Base-by-base conservation (phyloP, 192 early-diverging fungal genomes). In the Kappamyces sp. region DNA sequence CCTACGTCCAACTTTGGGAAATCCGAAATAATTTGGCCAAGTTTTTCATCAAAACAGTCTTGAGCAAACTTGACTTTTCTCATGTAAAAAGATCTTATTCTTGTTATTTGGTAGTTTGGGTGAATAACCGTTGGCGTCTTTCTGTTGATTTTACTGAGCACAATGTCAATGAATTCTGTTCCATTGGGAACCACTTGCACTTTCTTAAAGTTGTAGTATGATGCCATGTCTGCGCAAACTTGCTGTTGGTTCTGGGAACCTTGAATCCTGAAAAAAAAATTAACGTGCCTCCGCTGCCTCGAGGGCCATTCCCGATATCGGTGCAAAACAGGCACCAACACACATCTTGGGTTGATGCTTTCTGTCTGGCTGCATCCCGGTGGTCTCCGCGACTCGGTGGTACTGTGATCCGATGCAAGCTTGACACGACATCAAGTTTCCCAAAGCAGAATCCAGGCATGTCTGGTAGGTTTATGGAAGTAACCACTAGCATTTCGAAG, bases 41-140 rank as follows among this genome's bases (percentile, higher is more conserved):
- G 78, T 73, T 95, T 95, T 67, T 99, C 96, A 55, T 98, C 94
- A 66, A 99, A 99, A 54, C 73, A 76, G 48, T 80, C 76, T 74
- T 99, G 95, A 15, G 94, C 93, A 72, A 94, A 99, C 84, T 96
- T 96, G 72, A 98, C 94, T 70, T 99, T 99, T 66, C 96, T 87
- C 93, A 97, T 98, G 67, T 99, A 99, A 68, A 99, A 99, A 66
- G 91, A 86, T 47, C 95, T 73, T 64, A 99, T 99, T 61, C 96
- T 78, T 29, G 89, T 86, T 76, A 99, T 99, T 68, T 93, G 88
- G 81, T 95, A 99, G 62, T 90, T 86, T 35, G 92, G 90, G 74
- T 99, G 96, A 61, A 99, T 84, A 49, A 98, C 88, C 14, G 91
- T 91, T 12, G 91, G 88, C 14, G 89, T 93, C 73, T 99, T 99